Evolutionary conservation across 2,329 filamentous ascomycete genomes (phyloP).

Genomic region (Albophoma yamanashiensis): DNA sequence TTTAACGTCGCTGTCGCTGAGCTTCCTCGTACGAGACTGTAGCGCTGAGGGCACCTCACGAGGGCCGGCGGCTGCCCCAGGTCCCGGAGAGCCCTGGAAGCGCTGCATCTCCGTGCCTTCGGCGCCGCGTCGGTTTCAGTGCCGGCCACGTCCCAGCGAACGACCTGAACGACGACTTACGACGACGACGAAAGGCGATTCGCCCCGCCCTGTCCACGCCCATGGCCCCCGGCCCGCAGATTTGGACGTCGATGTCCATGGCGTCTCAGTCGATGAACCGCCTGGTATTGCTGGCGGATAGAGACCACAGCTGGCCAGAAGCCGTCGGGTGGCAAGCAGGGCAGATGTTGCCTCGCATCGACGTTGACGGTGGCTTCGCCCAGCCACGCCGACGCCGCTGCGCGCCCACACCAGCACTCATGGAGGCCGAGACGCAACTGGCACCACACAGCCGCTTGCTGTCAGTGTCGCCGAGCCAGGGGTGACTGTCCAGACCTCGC

Average conservation of each 20-base stretch:
- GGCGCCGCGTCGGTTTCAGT: neutral
- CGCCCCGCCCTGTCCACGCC: neutral
- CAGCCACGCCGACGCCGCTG: neutral
- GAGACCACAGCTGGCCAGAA: neutral
- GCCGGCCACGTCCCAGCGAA: neutral
- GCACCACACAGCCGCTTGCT: neutral
- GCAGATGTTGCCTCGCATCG: neutral
- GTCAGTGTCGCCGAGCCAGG: neutral
- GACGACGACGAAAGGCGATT: neutral
- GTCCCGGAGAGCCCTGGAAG: neutral
- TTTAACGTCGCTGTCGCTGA: neutral
- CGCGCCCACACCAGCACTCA: neutral
- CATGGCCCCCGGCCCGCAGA: no score
- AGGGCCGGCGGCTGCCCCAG: no score
- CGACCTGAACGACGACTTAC: neutral
- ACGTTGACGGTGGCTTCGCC: neutral
- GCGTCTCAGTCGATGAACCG: neutral
- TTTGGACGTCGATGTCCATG: no score
- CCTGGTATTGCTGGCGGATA: neutral
- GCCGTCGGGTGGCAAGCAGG: neutral
- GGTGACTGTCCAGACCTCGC: neutral
- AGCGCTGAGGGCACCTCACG: no score
- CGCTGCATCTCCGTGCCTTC: neutral
- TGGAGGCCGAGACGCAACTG: neutral
- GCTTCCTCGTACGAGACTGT: neutral